Evolutionary conservation across 1,284 basidiomycete genomes (phyloP).

Genomic region (Leccinum variabile): DNA sequence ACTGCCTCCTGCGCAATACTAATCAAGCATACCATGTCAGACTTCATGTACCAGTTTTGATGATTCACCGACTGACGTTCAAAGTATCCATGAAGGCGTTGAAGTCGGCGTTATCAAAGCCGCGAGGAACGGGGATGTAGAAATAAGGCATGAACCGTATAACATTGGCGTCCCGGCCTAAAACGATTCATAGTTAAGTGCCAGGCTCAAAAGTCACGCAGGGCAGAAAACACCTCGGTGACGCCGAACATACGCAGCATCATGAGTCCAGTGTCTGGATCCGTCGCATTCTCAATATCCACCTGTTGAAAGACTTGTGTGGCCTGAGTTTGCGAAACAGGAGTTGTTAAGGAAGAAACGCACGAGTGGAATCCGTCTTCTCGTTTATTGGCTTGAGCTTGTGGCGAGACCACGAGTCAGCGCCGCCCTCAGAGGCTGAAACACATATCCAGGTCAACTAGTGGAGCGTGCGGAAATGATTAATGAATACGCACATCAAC

Average conservation of each 20-base stretch:
- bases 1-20: constrained; percentile 36
- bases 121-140: constrained; percentile 82
- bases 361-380: constrained; percentile 62
- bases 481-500: constrained; percentile 38
- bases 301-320: constrained; percentile 87
- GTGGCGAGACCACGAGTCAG: constrained; percentile 79
- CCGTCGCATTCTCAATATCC: constrained; percentile 79
- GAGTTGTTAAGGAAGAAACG: constrained; percentile 12
- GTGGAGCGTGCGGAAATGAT: neutral
- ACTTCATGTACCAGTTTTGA: neutral
- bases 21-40: constrained; percentile 9
- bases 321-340: constrained; percentile 3
- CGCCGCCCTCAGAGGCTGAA: constrained; percentile 69
- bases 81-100: constrained; percentile 66
- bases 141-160: constrained; percentile 89
- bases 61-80: constrained; percentile 58
- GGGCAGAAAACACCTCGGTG: constrained; percentile 57
- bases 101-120: constrained; percentile 71
- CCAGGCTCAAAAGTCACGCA: neutral
- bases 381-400: constrained; percentile 54
- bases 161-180: constrained; percentile 76
- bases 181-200: constrained; percentile 11
- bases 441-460: constrained; percentile 1
- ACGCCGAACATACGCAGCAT: constrained; percentile 85
- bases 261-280: constrained; percentile 45